Percentiles rank a stretch among this genome's conserved stretches.
Evolutionary conservation across 495 filamentous ascomycete genomes (phyloP).

Genomic region (Xylaria bambusicola): DNA sequence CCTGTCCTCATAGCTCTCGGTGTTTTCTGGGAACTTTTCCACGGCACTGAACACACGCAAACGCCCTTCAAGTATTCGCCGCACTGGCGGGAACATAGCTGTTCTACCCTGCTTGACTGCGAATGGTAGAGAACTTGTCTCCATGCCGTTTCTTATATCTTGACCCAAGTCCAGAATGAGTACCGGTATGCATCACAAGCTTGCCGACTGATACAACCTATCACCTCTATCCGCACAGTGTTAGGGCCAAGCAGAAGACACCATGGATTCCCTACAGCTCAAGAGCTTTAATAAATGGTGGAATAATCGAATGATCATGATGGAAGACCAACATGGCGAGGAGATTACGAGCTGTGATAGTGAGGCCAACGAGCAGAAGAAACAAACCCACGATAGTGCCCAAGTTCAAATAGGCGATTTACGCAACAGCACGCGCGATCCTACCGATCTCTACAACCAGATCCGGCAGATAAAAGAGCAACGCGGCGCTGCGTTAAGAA

Average conservation of each 20-base stretch:
- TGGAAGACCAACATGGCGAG: slow-evolving; percentile 1
- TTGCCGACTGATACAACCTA: neutral
- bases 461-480: too few relatives aligned
- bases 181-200: neutral
- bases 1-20: too few relatives aligned
- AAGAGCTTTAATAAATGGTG: slow-evolving; percentile 1
- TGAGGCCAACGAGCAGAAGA: neutral
- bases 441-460: too few relatives aligned
- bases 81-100: too few relatives aligned
- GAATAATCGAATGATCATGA: neutral
- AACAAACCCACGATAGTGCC: neutral
- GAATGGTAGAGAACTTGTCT: neutral
- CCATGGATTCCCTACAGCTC: slow-evolving; percentile 8
- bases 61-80: too few relatives aligned
- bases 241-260: neutral
- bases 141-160: neutral
- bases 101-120: neutral
- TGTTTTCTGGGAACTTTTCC: too few relatives aligned
- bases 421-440: neutral
- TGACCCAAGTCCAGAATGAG: neutral
- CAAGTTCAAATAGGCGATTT: neutral
- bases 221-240: neutral
- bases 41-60: too few relatives aligned
- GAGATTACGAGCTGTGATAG: neutral
- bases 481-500: too few relatives aligned